phyloP scores from a whole-genome alignment of 1,139 yeast genomes.

The Saccharomycopsis hybrid region DNA sequence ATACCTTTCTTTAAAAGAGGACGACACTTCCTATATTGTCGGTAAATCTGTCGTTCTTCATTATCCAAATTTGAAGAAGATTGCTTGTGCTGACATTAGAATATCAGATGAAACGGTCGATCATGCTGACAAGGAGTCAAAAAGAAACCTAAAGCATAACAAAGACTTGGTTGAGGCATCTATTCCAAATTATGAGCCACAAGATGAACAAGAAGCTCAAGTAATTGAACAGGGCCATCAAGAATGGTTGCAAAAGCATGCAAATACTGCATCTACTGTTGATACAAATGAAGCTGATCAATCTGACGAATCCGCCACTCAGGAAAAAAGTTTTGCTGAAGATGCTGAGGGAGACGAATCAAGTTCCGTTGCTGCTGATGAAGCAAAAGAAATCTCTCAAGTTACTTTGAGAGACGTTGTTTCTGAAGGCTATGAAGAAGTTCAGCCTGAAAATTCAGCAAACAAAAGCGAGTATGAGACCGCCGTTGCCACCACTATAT shows the following conservation, averaged over 20 bases:
- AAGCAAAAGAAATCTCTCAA: slow-evolving; percentile 25
- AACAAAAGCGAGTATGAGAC: not conserved
- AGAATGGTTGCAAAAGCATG: slow-evolving; percentile 18
- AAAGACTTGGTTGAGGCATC: slow-evolving; percentile 23
- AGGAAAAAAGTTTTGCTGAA: slow-evolving; percentile 12
- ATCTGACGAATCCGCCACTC: too few relatives aligned
- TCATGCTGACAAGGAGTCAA: slow-evolving; percentile 26
- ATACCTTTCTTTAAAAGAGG: slow-evolving; percentile 44
- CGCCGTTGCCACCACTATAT: slow-evolving; percentile 1
- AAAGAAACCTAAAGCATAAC: slow-evolving; percentile 24
- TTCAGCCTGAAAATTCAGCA: not conserved
- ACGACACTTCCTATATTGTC: slow-evolving; percentile 43
- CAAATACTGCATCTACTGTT: slow-evolving; percentile 3
- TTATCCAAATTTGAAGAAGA: slow-evolving; percentile 37
- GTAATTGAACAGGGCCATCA: slow-evolving; percentile 16
- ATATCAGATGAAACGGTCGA: slow-evolving; percentile 27
- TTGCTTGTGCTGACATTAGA: slow-evolving; percentile 56
- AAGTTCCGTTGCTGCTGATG: slow-evolving; percentile 24
- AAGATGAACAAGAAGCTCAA: slow-evolving; percentile 12
- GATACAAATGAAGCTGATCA: too few relatives aligned
- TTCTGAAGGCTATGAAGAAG: not conserved
- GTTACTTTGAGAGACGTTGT: not conserved
- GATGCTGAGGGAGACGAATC: slow-evolving; percentile 27
- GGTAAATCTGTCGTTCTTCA: slow-evolving; percentile 50
- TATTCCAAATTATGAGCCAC: slow-evolving; percentile 14